Evolutionary conservation across 129 eudicot species (phyloP).

Genomic region (Calendula officinalis): DNA sequence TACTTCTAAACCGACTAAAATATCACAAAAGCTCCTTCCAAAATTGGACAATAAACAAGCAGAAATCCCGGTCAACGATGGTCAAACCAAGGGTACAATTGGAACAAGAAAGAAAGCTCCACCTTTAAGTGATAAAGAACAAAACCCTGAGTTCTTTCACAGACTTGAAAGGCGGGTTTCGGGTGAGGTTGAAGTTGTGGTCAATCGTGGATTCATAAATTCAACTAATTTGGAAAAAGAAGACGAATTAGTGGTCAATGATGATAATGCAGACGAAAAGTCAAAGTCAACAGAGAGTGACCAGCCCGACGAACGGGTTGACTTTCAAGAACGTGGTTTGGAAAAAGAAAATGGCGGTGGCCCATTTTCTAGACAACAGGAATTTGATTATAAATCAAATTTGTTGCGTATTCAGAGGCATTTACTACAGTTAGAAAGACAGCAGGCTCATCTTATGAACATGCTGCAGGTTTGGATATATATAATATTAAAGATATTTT

Average conservation of each 20-base stretch:
- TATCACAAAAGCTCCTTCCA: constrained; percentile 36
- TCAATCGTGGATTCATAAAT: constrained; percentile 53
- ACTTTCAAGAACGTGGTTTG: constrained; percentile 26
- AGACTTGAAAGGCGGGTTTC: constrained; percentile 71
- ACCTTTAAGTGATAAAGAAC: constrained; percentile 67
- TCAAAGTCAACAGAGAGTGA: constrained; percentile 27
- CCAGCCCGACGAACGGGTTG: constrained; percentile 37
- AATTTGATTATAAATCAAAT: constrained; percentile 54
- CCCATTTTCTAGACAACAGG: constrained; percentile 36
- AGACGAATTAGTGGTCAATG: constrained; percentile 37
- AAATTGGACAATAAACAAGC: constrained; percentile 41
- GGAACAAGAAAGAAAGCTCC: constrained; percentile 78
- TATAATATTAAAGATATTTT: neutral
- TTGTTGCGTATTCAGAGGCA: constrained; percentile 91
- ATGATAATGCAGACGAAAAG: constrained; percentile 32
- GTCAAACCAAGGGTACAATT: constrained; percentile 48
- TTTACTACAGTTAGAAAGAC: constrained; percentile 72
- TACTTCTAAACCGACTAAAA: constrained; percentile 37
- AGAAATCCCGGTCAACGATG: constrained; percentile 36
- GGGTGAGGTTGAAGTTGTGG: constrained; percentile 86
- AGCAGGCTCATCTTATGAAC: constrained; percentile 80
- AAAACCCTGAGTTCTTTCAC: constrained; percentile 85
- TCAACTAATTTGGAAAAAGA: constrained; percentile 42
- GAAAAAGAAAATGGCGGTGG: constrained; percentile 36
- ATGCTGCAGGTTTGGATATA: constrained; percentile 59